phyloP scores from a whole-genome alignment of 257 asterid genomes.

The Solanum rostratum region DNA sequence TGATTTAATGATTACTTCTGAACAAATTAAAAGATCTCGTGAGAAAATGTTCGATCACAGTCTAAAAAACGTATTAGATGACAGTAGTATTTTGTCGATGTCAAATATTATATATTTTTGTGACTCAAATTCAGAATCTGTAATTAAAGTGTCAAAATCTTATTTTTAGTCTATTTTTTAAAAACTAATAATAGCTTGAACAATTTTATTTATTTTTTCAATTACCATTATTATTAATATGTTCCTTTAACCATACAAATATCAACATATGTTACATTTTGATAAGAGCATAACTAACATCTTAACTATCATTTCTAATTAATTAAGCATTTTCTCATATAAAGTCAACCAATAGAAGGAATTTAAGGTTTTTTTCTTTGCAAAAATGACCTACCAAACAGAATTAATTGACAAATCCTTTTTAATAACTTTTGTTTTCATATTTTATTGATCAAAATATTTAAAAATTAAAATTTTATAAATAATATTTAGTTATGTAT shows the following conservation, averaged over 20 bases:
- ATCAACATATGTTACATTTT: not conserved
- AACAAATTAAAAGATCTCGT: not conserved
- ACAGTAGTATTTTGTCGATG: too few species aligned
- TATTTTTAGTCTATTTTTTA: not conserved
- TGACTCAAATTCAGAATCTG: rapidly evolving
- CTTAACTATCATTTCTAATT: not conserved
- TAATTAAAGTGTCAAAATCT: not conserved
- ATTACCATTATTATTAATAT: not conserved
- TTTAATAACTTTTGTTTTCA: too few species aligned
- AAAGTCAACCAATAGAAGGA: not conserved
- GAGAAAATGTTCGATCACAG: not conserved
- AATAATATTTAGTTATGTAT: too few species aligned
- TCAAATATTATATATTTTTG: too few species aligned
- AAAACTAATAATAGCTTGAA: not conserved
- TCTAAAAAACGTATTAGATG: too few species aligned
- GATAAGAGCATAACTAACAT: not conserved
- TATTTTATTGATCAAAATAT: too few species aligned
- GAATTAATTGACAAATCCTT: not conserved
- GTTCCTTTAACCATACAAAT: not conserved
- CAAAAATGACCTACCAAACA: not conserved
- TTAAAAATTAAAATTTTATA: too few species aligned
- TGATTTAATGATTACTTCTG: rapidly evolving
- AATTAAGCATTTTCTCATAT: not conserved
- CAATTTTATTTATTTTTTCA: not conserved
- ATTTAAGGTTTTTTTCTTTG: not conserved